These are phyloP conservation scores for Monosporozyma aerobia DNA, from an alignment of 805 yeast species.

Conservation along the genomic window DNA sequence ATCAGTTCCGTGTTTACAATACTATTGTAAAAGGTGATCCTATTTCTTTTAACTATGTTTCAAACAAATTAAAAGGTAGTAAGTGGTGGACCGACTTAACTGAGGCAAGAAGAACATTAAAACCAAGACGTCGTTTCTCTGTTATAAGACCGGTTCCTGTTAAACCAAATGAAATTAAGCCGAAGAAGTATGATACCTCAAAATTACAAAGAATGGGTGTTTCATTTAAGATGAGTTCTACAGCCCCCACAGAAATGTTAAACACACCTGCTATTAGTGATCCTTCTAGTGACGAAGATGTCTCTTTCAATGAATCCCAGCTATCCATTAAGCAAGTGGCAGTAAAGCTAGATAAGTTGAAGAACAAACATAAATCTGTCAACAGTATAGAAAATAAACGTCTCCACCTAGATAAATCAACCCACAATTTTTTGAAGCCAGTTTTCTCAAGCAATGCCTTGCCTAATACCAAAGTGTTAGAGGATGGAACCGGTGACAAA, in stretches of 20 bases:
- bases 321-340: constrained; percentile 8
- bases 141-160: constrained; percentile 25
- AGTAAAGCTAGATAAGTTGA: constrained; percentile 3
- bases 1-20: constrained; percentile 53
- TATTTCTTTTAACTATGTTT: constrained; percentile 38
- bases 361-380: background rate
- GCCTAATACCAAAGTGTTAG: constrained; percentile 58
- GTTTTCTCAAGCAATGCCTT: constrained; percentile 63
- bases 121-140: constrained; percentile 24
- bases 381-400: background rate
- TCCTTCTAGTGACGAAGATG: constrained; percentile 25
- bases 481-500: constrained; percentile 58
- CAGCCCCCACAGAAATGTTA: constrained; percentile 31
- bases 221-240: constrained; percentile 68
- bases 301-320: constrained; percentile 10
- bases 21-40: constrained; percentile 64
- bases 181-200: constrained; percentile 37
- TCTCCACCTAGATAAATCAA: background rate
- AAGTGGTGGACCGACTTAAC: constrained; percentile 79
- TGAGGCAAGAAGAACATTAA: constrained; percentile 41
- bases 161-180: constrained; percentile 7
- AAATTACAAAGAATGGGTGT: constrained; percentile 70
- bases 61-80: constrained; percentile 44
- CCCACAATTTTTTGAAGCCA: constrained; percentile 33
- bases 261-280: constrained; percentile 24